Evolutionary conservation across 306 rosid genomes (phyloP), one percentile per base, ranked within the genome.

Genomic region (Cucurbita argyrosperma): DNA sequence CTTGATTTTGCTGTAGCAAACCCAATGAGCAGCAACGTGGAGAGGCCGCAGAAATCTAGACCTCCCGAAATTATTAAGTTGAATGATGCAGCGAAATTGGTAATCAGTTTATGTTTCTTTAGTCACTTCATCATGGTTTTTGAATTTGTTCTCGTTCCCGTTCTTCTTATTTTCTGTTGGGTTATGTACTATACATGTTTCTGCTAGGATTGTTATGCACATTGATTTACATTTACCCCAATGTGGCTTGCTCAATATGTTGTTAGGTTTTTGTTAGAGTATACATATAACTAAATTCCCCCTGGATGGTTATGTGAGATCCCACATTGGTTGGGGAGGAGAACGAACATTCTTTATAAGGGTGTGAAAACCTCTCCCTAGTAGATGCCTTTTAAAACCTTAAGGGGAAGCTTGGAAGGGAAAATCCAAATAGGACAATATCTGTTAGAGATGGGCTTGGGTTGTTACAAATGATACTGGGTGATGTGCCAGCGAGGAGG

Each of bases 11-110:
- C 16, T 8, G 14, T 47, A 7, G 35, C 35, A 40, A 64, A 12
- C 23, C 7, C 30, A 79, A 81, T 84, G 93, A 79, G 80, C 83
- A 79, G 79, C 82, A 83, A 74, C 76, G 57, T 58, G 14, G 82
- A 75, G 40, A 79, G 61, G 51, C 37, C 78, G 19, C 84, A 83
- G 81, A 86, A 84, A 78, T 68, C 61, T 57, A 62, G 74, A 59
- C 79, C 80, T 65, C 78, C 90, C 53, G 86, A 82, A 78, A 80
- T 90, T 77, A 80, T 93, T 70, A 90, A 78, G 89, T 63, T 83
- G 92, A 79, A 86, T 80, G 75, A 63, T 23, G 96, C 94, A 53
- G 81, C 88, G 79, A 91, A 84, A 77, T 68, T 93, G 97, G 98
- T 93, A 89, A 64, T n/a, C 12, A 3, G 73, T 82, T 79, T 23